Percentiles rank a stretch among this genome's conserved stretches.
These are phyloP conservation scores for Megacollybia marginata DNA, from an alignment of 768 basidiomycete species.

Conservation along the genomic window DNA sequence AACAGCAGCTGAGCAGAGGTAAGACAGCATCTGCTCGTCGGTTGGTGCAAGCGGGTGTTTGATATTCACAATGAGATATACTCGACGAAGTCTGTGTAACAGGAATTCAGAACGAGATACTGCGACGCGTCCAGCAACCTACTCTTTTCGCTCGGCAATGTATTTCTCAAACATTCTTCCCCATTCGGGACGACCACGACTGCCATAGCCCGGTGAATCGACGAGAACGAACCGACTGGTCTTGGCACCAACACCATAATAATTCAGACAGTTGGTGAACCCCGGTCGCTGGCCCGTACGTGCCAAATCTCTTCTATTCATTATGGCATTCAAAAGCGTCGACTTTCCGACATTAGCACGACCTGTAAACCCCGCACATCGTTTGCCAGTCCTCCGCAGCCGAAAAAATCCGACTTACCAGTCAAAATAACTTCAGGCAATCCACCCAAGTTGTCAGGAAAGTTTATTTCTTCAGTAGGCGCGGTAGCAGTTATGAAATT, in stretches of 20 bases:
- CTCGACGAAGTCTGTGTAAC: constrained; percentile 48
- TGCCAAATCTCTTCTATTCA: constrained; percentile 49
- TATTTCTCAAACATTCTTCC: constrained; percentile 64
- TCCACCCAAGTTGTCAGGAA: not conserved
- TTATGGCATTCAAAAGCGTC: constrained; percentile 60
- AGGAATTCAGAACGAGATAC: constrained; percentile 2
- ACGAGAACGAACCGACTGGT: constrained; percentile 60
- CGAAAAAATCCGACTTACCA: not conserved
- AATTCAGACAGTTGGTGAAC: constrained; percentile 64
- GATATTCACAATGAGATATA: constrained; percentile 67
- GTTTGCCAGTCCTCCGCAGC: not conserved
- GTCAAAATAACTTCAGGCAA: not conserved
- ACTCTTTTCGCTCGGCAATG: constrained; percentile 54
- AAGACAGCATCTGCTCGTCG: constrained; percentile 56
- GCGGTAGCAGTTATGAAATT: not conserved
- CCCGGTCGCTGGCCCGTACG: constrained; percentile 71
- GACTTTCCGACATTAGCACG: constrained; percentile 79
- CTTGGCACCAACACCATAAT: constrained; percentile 57
- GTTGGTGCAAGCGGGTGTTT: constrained; percentile 51
- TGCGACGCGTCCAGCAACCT: constrained; percentile 16
- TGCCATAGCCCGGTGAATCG: constrained; percentile 78
- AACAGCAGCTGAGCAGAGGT: constrained; percentile 26
- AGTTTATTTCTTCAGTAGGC: not conserved
- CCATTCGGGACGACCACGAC: constrained; percentile 70
- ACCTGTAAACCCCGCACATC: constrained; percentile 28